These are phyloP conservation scores for Lactifluus echinatus DNA, from an alignment of 768 basidiomycete species.

Conservation along the genomic window DNA sequence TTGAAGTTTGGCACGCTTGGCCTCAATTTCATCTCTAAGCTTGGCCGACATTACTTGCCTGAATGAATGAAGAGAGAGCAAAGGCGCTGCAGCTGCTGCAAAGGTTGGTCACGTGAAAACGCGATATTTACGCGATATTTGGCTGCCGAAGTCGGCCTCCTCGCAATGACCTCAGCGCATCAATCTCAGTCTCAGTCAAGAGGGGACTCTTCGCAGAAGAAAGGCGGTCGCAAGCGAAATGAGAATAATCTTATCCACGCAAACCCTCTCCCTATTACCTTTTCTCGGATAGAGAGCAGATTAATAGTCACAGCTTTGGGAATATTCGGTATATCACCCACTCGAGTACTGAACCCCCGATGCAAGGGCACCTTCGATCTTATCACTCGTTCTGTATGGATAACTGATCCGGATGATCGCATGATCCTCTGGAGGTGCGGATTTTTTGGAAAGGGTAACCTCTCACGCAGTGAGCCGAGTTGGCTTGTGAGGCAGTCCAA, in stretches of 20 bases:
- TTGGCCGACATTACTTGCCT: conserved; percentile 44
- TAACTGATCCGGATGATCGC: conserved; percentile 54
- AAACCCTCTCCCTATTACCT: conserved; percentile 57
- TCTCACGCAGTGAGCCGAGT: conserved; percentile 90
- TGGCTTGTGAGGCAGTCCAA: conserved; percentile 83
- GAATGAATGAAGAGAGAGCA: neutral
- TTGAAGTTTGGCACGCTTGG: conserved; percentile 80
- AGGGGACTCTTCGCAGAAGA: conserved; percentile 24
- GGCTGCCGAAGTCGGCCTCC: neutral
- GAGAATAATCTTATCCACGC: conserved; percentile 66
- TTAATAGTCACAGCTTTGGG: conserved; percentile 37
- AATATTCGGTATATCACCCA: conserved; percentile 37
- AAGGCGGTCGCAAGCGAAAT: conserved; percentile 44
- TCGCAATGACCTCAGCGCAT: conserved; percentile 32
- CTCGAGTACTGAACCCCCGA: conserved; percentile 58
- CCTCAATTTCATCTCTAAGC: conserved; percentile 82
- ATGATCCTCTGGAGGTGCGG: conserved; percentile 77
- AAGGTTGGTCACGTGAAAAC: neutral
- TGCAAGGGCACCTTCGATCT: conserved; percentile 73
- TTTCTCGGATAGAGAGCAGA: conserved; percentile 38
- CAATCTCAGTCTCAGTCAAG: conserved; percentile 12
- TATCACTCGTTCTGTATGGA: conserved; percentile 82
- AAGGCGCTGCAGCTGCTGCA: too few relatives aligned
- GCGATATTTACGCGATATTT: conserved; percentile 22
- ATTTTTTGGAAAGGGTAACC: conserved; percentile 95